phyloP scores from a whole-genome alignment of 345 rosid species.

The Gossypium mustelinum region DNA sequence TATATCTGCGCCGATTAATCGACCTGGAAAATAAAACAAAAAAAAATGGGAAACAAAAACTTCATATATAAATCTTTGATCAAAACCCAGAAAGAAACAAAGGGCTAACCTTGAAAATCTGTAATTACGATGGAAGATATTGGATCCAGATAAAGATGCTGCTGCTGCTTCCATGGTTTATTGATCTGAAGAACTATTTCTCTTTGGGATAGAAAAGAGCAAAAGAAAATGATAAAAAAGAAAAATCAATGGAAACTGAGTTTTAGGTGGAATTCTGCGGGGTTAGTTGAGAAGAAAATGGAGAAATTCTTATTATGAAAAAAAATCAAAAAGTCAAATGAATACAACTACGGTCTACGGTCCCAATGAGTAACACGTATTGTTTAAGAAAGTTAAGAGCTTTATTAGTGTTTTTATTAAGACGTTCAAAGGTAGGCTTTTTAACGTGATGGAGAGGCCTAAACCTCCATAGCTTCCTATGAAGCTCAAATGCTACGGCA shows the following conservation, averaged over 20 bases:
- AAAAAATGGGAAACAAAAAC: background rate
- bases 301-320: background rate
- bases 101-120: background rate
- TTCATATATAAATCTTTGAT: background rate
- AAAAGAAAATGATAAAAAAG: background rate
- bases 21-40: background rate
- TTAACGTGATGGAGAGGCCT: background rate
- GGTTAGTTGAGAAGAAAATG: slow-evolving; percentile 8
- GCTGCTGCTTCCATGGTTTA: background rate
- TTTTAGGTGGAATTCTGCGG: background rate
- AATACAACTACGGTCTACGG: background rate
- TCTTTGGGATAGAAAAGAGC: background rate
- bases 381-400: background rate
- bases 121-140: background rate
- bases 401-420: background rate
- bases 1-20: background rate
- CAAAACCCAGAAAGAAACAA: background rate
- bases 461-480: slow-evolving; percentile 8
- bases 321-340: background rate
- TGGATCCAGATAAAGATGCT: background rate
- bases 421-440: background rate
- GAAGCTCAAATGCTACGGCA: background rate
- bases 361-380: background rate
- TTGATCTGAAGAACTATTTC: background rate
- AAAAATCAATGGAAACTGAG: background rate